These are phyloP conservation scores for Annulohypoxylon moriforme DNA, from an alignment of 495 filamentous ascomycete genomes.

Conservation along the genomic window DNA sequence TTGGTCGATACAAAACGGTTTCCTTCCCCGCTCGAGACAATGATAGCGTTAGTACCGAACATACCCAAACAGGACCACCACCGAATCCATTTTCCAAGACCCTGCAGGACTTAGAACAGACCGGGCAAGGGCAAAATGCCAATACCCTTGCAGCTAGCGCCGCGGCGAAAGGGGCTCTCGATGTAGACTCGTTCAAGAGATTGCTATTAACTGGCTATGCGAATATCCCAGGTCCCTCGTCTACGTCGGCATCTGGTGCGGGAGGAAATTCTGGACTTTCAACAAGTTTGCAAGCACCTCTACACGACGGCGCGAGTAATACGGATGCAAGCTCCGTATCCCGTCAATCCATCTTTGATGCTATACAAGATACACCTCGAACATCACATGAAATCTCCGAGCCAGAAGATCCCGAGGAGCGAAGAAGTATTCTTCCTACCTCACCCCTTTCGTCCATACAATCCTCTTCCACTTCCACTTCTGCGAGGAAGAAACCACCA, in stretches of 20 bases:
- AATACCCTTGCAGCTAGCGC: constrained; percentile 31
- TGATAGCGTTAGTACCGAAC: constrained; percentile 5
- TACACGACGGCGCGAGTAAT: constrained; percentile 57
- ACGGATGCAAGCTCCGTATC: constrained; percentile 61
- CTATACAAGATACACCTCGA: constrained; percentile 57
- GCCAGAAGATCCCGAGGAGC: constrained; percentile 55
- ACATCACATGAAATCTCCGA: constrained; percentile 60
- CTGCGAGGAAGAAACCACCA: constrained; percentile 57
- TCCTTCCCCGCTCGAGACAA: constrained; percentile 15
- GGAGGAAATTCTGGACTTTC: neutral
- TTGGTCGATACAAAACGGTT: constrained; percentile 44
- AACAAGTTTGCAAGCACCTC: constrained; percentile 19
- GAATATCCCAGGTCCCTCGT: constrained; percentile 39
- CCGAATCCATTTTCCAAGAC: constrained; percentile 65
- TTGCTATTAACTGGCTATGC: constrained; percentile 69
- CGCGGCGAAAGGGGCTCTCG: constrained; percentile 57
- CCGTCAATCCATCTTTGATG: constrained; percentile 59
- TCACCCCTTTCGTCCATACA: constrained; percentile 32
- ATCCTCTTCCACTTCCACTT: constrained; percentile 44
- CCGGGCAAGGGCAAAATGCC: constrained; percentile 31
- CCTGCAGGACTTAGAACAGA: constrained; percentile 56
- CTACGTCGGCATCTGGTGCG: constrained; percentile 17
- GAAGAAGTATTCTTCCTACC: constrained; percentile 50
- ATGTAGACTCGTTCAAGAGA: constrained; percentile 71
- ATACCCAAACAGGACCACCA: constrained; percentile 44